These are phyloP conservation scores for Penicillium macrosclerotiorum DNA, from an alignment of 495 filamentous ascomycete species.

Conservation along the genomic window DNA sequence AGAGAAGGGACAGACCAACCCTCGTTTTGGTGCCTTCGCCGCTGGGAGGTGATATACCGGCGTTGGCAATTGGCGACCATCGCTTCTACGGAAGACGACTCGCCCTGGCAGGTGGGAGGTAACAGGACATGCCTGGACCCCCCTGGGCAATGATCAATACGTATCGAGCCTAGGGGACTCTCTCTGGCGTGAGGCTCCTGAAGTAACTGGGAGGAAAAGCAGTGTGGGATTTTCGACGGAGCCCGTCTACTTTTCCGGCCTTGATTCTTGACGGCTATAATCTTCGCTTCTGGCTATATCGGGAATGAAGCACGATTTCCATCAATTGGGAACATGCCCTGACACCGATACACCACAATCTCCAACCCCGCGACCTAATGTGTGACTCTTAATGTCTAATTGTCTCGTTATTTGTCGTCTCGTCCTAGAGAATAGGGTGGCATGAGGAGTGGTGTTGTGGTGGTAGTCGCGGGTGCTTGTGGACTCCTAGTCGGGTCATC, in stretches of 20 bases:
- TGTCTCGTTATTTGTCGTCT: background rate
- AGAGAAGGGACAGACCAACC: constrained; percentile 21
- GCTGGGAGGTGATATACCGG: constrained; percentile 22
- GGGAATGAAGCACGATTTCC: constrained; percentile 14
- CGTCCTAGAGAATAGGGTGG: background rate
- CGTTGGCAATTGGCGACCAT: constrained; percentile 9
- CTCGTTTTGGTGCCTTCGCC: constrained; percentile 16
- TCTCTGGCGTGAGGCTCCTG: background rate
- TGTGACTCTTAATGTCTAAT: constrained; percentile 14
- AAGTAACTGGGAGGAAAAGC: background rate
- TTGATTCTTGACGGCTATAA: constrained; percentile 3
- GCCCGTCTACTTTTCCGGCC: background rate
- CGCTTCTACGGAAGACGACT: background rate
- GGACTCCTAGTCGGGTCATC: background rate
- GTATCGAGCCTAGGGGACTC: too few relatives aligned
- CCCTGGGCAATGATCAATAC: too few relatives aligned
- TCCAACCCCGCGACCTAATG: constrained; percentile 13
- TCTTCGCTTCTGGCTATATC: constrained; percentile 11
- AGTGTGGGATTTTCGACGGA: constrained; percentile 11
- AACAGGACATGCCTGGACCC: too few relatives aligned
- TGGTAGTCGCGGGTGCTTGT: constrained; percentile 5
- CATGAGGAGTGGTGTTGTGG: too few relatives aligned
- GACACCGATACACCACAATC: constrained; percentile 1
- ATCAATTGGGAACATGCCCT: background rate
- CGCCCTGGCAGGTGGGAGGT: constrained; percentile 2